phyloP scores from a whole-genome alignment of 352 stramenopile genomes.

The Phytophthora melonis region DNA sequence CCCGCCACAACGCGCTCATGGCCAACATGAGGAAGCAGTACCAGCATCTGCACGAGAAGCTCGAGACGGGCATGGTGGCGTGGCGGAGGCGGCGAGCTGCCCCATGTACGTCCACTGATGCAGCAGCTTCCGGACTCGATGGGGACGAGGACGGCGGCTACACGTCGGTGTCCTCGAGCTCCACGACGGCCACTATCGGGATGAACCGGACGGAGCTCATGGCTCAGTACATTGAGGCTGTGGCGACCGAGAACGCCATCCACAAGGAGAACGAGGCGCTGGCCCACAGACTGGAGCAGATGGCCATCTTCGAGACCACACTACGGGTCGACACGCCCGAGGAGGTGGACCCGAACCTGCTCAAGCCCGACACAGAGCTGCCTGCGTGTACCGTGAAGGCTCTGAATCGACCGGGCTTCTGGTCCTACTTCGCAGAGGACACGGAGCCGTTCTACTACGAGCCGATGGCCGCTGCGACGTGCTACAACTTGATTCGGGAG shows the following conservation, averaged over 20 bases:
- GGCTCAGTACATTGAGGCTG: constrained; percentile 33
- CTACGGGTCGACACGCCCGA: constrained; percentile 42
- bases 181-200: constrained; percentile 1
- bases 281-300: constrained; percentile 37
- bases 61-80: constrained; percentile 29
- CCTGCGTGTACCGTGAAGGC: constrained; percentile 14
- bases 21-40: constrained; percentile 40
- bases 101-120: neutral
- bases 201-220: constrained; percentile 14
- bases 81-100: constrained; percentile 11
- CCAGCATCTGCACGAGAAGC: constrained; percentile 26
- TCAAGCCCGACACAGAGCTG: constrained; percentile 15
- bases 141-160: constrained; percentile 11
- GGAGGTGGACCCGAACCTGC: constrained; percentile 5
- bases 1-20: constrained; percentile 39
- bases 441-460: constrained; percentile 59
- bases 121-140: neutral
- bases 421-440: constrained; percentile 51
- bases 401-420: constrained; percentile 37
- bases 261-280: constrained; percentile 41
- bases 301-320: constrained; percentile 45
- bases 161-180: constrained; percentile 12
- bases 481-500: constrained; percentile 36
- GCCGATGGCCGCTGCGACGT: constrained; percentile 33
- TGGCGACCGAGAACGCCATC: constrained; percentile 41